A percentile compares a stretch with the other conserved stretches of the same genome.
Evolutionary conservation across 768 basidiomycete genomes (phyloP).

Genomic region (Boletus tylopilopsis): DNA sequence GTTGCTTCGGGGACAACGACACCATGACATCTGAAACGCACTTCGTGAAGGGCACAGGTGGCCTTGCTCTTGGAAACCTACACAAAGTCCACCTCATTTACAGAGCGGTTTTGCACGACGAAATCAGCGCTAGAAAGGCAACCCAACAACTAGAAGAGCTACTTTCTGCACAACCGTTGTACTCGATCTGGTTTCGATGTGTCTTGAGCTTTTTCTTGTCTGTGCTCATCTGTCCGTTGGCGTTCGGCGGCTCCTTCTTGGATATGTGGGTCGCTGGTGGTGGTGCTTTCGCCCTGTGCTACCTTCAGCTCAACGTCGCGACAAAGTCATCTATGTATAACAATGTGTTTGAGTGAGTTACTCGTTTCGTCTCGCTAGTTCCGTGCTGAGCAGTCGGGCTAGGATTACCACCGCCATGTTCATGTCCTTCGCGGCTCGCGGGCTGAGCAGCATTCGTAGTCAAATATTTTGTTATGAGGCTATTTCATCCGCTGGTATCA

Average conservation of each 20-base stretch:
- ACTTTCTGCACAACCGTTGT: slow-evolving; percentile 61
- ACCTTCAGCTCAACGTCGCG: slow-evolving; percentile 71
- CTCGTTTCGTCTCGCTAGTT: not conserved
- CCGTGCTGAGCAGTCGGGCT: slow-evolving; percentile 10
- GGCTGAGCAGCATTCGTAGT: slow-evolving; percentile 71
- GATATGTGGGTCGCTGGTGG: slow-evolving; percentile 82
- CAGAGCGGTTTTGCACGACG: slow-evolving; percentile 86
- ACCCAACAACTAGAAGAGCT: slow-evolving; percentile 58
- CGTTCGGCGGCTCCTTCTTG: slow-evolving; percentile 78
- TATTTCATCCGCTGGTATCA: slow-evolving; percentile 83
- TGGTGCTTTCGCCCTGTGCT: slow-evolving; percentile 63
- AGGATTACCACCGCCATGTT: slow-evolving; percentile 82
- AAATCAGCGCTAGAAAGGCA: slow-evolving; percentile 79
- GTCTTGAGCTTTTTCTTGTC: slow-evolving; percentile 67
- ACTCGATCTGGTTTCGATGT: slow-evolving; percentile 59
- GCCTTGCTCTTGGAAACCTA: slow-evolving; percentile 78
- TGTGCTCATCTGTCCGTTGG: slow-evolving; percentile 76
- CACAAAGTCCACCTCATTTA: slow-evolving; percentile 85
- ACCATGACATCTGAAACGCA: slow-evolving; percentile 88
- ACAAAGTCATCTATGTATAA: slow-evolving; percentile 78
- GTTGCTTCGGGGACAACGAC: slow-evolving; percentile 85
- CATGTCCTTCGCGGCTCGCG: slow-evolving; percentile 79
- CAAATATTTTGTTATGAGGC: slow-evolving; percentile 89
- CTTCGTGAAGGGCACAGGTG: slow-evolving; percentile 76
- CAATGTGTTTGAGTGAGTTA: slow-evolving; percentile 80